A percentile compares a stretch with the other conserved stretches of the same genome.
Evolutionary conservation across 2,329 filamentous ascomycete genomes (phyloP).

Genomic region (Rutstroemia sydowiana): DNA sequence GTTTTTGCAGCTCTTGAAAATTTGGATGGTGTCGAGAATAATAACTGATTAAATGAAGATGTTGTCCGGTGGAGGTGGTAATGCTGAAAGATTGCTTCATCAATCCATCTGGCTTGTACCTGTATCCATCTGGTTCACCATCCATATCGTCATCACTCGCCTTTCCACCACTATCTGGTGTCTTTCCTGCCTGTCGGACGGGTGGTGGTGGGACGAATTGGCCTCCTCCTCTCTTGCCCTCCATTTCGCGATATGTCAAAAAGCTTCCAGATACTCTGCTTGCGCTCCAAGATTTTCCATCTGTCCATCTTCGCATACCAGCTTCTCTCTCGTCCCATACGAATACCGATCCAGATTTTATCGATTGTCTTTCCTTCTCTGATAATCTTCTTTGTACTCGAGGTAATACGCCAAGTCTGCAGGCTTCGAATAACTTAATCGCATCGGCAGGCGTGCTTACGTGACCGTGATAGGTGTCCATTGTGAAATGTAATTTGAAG

Average conservation of each 20-base stretch:
- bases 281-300: constrained; percentile 98
- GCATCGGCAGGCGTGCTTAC: constrained; percentile 95
- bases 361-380: constrained; percentile 94
- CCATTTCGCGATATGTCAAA: constrained; percentile 96
- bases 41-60: constrained; percentile 96
- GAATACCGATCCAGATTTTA: constrained; percentile 93
- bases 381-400: constrained; percentile 93
- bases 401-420: constrained; percentile 78
- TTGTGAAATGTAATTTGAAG: constrained; percentile 35
- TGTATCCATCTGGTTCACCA: constrained; percentile 77
- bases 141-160: constrained; percentile 70
- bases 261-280: constrained; percentile 97
- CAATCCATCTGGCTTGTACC: constrained; percentile 91
- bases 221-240: constrained; percentile 84
- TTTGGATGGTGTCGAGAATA: constrained; percentile 75
- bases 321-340: constrained; percentile 99
- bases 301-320: constrained; percentile 97
- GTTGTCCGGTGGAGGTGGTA: constrained; percentile 81
- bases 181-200: constrained; percentile 60
- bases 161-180: constrained; percentile 71
- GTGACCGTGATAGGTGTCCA: constrained; percentile 96
- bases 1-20: constrained; percentile 67
- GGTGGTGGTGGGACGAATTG: constrained; percentile 53
- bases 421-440: constrained; percentile 98
- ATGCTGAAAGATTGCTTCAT: constrained; percentile 99